A percentile compares a stretch with the other conserved stretches of the same genome.
These are phyloP conservation scores for Rubroboletus satanas DNA, from an alignment of 768 basidiomycete genomes.

Conservation along the genomic window DNA sequence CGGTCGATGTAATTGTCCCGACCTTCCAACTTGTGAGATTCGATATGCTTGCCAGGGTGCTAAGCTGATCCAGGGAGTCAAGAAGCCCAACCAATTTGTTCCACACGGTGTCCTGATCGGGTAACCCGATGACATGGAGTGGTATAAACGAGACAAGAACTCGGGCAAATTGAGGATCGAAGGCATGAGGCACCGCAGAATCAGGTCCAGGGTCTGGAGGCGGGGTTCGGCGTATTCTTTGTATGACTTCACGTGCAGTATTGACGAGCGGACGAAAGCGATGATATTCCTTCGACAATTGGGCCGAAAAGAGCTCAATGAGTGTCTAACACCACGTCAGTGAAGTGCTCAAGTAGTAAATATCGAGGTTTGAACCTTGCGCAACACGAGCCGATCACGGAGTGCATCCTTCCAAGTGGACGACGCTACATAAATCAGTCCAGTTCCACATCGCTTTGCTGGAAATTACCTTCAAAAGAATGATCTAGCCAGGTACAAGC, in stretches of 20 bases:
- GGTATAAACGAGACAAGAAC: conserved; percentile 65
- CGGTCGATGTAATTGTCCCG: conserved; percentile 2
- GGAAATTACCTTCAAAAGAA: conserved; percentile 38
- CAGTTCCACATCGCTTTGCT: not conserved
- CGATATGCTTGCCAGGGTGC: conserved; percentile 40
- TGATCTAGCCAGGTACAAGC: conserved; percentile 58
- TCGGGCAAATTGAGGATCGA: conserved; percentile 68
- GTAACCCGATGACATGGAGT: conserved; percentile 54
- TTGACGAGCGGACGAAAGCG: conserved; percentile 17
- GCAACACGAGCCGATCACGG: conserved; percentile 48
- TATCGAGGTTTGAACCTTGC: conserved; percentile 43
- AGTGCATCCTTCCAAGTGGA: conserved; percentile 50
- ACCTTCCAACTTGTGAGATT: conserved; percentile 65
- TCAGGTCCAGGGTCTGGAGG: conserved; percentile 35
- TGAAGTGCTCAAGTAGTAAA: not conserved
- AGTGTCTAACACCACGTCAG: conserved; percentile 21
- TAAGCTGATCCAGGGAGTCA: conserved; percentile 54
- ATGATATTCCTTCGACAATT: conserved; percentile 25
- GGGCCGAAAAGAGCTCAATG: conserved; percentile 25
- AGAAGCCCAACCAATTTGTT: conserved; percentile 45
- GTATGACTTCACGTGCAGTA: conserved; percentile 16
- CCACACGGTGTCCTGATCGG: conserved; percentile 50
- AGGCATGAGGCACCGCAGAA: conserved; percentile 52
- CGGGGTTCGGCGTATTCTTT: conserved; percentile 23
- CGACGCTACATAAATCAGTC: conserved; percentile 36